Base-by-base conservation (phyloP, 116 monocot species). In the Iris pallida region DNA sequence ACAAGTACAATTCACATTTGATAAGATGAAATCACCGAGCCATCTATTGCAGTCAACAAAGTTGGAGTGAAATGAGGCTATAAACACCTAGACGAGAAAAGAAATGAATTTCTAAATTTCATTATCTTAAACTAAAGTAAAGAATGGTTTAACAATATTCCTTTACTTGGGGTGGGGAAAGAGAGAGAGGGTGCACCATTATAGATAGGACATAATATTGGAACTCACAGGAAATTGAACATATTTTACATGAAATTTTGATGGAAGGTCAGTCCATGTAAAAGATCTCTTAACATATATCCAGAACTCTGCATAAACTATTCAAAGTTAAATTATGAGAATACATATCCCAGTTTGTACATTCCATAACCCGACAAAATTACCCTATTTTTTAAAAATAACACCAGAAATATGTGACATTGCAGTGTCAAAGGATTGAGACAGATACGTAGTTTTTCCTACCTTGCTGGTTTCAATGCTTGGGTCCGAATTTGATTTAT, bases 221-320 rank as follows among this genome's bases (percentile, higher is more conserved):
- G 54, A 4, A 74, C 90, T 87, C 68, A 94, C 94, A n/a, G 94
- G 94, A 76, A 94, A 94, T 57, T 94, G 94, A 6, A 94, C 87
- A 88, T 94, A 94, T 88, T 94, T 94, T 16, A n/a, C 90, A 8
- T 90, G 94, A 74, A 90, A 90, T 79, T 94, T 90, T 66, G 94
- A 94, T 64, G 94, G 90, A 63, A 90, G 80, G 45, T 90, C 94
- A 47, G 87, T 94, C 90, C 90, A 94, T 67, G 94, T 90, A 85
- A 90, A 94, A 9, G 90, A 90, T 69, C 83, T 87, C 63, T 94
- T 90, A 69, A 94, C 94, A 78, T 94, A 85, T 47, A 83, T 73
- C 94, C 94, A 94, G 49, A 94, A 94, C 58, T 94, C 94, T 94
- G 71, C 43, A 73, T 10, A 62, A 68, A 11, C 19, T 16, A 64